Base-by-base conservation (phyloP, 2,329 filamentous ascomycete species). In the Nemania serpens region DNA sequence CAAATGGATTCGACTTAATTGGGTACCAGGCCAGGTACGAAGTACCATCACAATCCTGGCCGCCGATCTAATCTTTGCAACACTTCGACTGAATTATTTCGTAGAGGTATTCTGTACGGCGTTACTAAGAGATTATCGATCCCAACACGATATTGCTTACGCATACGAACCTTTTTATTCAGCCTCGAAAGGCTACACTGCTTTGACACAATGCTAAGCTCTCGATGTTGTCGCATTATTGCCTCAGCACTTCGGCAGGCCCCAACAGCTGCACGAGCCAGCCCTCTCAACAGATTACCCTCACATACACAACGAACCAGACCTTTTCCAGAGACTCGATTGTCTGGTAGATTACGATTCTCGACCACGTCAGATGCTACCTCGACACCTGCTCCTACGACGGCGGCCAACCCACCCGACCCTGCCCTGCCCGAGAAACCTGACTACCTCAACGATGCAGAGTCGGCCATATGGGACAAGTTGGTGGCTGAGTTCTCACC, bases 401-500 rank as follows among this genome's bases (percentile, higher is more conserved):
- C 25, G 7, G 4, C 25, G 25, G 25, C 73, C 67, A 75, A 72
- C 74, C 43, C 70, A 10, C 33, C 64, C 6, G 34, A 63, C 22
- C 22, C 66, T 9, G 22, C 52, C 5, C 41, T 47, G 10, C 66
- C 66, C 63, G 73, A 78, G 57, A 81, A 82, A 62, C 83, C 84
- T 37, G 78, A 78, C 61, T 78, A 81, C 66, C 77, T 86, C 55
- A 76, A 84, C 70, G 78, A 79, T 1, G 82, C 83, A 71, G 87
- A 90, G 71, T 77, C 79, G 33, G 77, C 79, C 61, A 84, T 90
- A 68, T 88, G 84, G 77, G 80, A 83, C 59, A 76, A 80, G 51
- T 76, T 87, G 54, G 66, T 74, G 17, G 75, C 75, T 6, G 82
- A 82, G 69, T 83, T 86, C 57, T 65, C 73, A 1, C 83, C 84